Percentiles rank a stretch among this genome's conserved stretches.
phyloP scores from a whole-genome alignment of 352 stramenopile genomes.

The Bremia lactucae region DNA sequence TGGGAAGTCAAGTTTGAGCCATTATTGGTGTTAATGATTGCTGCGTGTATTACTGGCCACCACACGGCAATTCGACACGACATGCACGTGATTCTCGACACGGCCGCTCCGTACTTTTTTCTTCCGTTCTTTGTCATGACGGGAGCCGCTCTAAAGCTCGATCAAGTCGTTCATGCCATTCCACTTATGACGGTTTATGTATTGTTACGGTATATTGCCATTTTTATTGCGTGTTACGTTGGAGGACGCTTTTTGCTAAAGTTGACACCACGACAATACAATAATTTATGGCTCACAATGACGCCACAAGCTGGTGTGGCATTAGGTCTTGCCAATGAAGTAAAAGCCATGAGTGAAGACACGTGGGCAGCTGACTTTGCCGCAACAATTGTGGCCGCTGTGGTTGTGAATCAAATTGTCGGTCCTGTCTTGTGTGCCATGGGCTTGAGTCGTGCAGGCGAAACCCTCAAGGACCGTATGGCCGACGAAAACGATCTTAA shows the following conservation, averaged over 20 bases:
- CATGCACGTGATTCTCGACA: conserved; percentile 68
- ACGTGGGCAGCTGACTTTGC: conserved; percentile 47
- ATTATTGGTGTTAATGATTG: conserved; percentile 59
- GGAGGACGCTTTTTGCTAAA: conserved; percentile 50
- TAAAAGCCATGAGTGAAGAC: conserved; percentile 41
- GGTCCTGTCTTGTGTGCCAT: conserved; percentile 50
- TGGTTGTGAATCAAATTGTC: conserved; percentile 66
- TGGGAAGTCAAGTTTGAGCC: conserved; percentile 64
- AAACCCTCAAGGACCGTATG: conserved; percentile 26
- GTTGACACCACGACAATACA: conserved; percentile 51
- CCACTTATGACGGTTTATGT: conserved; percentile 59
- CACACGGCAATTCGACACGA: conserved; percentile 50
- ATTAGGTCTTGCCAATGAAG: conserved; percentile 45
- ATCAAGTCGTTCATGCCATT: conserved; percentile 49
- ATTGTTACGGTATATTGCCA: conserved; percentile 42
- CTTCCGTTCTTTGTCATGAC: conserved; percentile 74
- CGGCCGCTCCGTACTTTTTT: conserved; percentile 52
- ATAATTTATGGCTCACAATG: conserved; percentile 67
- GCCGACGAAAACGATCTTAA: conserved; percentile 3
- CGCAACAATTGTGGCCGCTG: conserved; percentile 50
- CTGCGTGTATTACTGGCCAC: conserved; percentile 53
- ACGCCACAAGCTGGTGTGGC: conserved; percentile 57
- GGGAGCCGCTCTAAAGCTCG: conserved; percentile 49
- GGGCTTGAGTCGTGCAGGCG: conserved; percentile 36
- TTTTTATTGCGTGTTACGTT: conserved; percentile 59